Evolutionary conservation across 768 basidiomycete species (phyloP), one percentile per base, ranked within the genome.

Genomic region (Antrodiella citrinella): DNA sequence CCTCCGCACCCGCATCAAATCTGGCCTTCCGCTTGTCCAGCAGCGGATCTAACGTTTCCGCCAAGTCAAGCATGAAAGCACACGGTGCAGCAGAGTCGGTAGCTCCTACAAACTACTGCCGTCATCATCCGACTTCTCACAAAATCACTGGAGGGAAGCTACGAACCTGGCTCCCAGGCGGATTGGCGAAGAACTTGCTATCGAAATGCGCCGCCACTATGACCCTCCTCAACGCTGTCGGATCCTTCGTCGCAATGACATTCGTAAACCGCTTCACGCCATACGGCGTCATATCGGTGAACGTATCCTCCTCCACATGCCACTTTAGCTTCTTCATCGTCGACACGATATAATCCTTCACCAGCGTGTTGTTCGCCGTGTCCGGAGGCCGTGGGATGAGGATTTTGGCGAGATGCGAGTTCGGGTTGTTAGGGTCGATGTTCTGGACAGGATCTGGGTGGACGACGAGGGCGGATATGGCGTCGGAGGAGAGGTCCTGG

Each of bases 21-120:
- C 78, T 72, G 49, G 75, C 69, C 41, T 74, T 69, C 20, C 85
- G 76, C 11, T 73, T 69, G 26, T 86, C 74, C 15, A 98, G 66
- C 38, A 94, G 68, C 0, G 81, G 81, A 52, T 88, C 80, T 35
- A 97, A 68, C 4, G 86, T 69, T 66, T 93, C 88, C 0, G 93
- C 96, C 13, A 97, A 70, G 66, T 97, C 93, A 23, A 97, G 78
- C 72, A 99, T 77, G 68, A 98, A 84, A 3, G 93, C 91, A 57
- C 94, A 97, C 2, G 96, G 84, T 26, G 91, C 92, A 4, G 94
- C 96, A 0, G 93, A 96, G 64, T 99, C 96, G 9, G 93, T 98
- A 7, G 96, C 96, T 26, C 96, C 96, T 60, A 99, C 72, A 64
- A 99, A 99, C 90, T 97, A 67, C 55, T 53, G 47, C 45, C 50